Conservation (phyloP, 2,329 filamentous ascomycete genomes). For the Nemania sp. region DNA sequence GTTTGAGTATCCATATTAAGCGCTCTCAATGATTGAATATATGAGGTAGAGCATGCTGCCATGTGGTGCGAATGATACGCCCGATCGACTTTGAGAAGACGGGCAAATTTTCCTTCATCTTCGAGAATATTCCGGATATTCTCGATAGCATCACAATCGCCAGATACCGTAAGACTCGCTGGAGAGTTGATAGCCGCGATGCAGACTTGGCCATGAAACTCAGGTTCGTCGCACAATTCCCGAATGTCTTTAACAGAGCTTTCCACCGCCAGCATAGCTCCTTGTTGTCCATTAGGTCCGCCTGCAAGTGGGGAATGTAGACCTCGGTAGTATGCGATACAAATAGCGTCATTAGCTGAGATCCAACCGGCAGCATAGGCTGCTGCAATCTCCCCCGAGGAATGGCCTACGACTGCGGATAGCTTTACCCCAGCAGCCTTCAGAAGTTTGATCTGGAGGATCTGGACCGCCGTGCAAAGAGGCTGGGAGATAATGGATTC, state of each 20-base stretch:
- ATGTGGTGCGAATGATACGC: constrained; percentile 44
- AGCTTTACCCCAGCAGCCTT: too few relatives aligned
- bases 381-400: too few relatives aligned
- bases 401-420: too few relatives aligned
- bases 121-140: constrained; percentile 26
- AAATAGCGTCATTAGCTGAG: too few relatives aligned
- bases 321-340: too few relatives aligned
- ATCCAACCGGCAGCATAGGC: too few relatives aligned
- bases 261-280: constrained; percentile 53
- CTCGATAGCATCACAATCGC: constrained; percentile 39
- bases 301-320: too few relatives aligned
- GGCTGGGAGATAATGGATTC: too few relatives aligned
- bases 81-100: constrained; percentile 35
- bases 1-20: not conserved
- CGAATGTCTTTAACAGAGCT: constrained; percentile 44
- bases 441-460: too few relatives aligned
- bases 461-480: too few relatives aligned
- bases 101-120: constrained; percentile 39
- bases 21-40: constrained; percentile 23
- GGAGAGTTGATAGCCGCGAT: constrained; percentile 43
- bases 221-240: constrained; percentile 30
- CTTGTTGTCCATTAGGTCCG: not conserved
- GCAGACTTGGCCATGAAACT: constrained; percentile 27
- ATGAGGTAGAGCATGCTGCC: constrained; percentile 16
- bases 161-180: constrained; percentile 37